Base-by-base conservation (phyloP, 345 rosid genomes). In the Trapa bicornis region DNA sequence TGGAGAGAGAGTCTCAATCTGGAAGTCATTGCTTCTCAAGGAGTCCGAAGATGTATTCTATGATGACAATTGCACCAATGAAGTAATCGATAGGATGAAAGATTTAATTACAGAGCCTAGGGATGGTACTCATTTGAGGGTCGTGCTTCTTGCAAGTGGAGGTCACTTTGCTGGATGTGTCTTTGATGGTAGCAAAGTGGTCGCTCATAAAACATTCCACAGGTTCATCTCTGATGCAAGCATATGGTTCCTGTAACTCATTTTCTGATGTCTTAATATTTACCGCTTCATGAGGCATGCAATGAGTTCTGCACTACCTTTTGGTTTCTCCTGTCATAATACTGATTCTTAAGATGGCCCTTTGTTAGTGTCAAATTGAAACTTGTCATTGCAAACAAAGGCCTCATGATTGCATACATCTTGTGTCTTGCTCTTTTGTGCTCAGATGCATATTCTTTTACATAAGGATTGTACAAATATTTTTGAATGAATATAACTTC, bases 131-230 rank as follows among this genome's bases (percentile, higher is more conserved):
- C 65, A 37, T 74, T 76, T 87, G 77, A 70, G 82, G 80, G 74
- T 85, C 74, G 83, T 94, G 66, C 71, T 94, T 79, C 97, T 94
- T 82, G 92, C 92, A 1, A 87, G 89, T 53, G 99, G 88, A 53
- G 99, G 99, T 0, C 96, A 91, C 75, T 91, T 94, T 75, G 95
- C 97, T 50, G 99, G 89, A 15, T 86, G 80, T 72, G 87, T 91
- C 36, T 91, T 94, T 78, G 85, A 83, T 70, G 93, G 96, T 67
- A 87, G 80, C 65, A 68, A 79, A 0, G 85, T 86, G 57, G 89
- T 91, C 74, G 91, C 80, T 75, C 93, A 85, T 70, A 93, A 93
- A 75, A 93, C 98, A 57, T 88, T 93, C 74, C 99, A 94, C 81
- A 94, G 99, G 99, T 87, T 67, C 47, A 74, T 2, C 60, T 64